Evolutionary conservation across 768 basidiomycete species (phyloP).

Genomic region (Amanita fuliginea): DNA sequence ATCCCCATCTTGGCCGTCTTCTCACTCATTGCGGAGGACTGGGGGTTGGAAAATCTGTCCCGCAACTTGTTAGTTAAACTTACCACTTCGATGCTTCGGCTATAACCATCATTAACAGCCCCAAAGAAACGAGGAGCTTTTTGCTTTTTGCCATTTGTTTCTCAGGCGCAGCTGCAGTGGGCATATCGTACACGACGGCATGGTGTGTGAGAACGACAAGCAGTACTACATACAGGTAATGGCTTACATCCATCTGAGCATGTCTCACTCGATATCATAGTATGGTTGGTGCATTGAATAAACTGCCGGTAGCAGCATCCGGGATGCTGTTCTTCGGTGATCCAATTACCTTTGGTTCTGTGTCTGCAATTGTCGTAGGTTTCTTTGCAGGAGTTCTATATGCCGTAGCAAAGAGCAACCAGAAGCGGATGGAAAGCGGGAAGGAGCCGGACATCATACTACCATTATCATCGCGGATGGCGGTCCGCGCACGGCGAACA

Average conservation of each 20-base stretch:
- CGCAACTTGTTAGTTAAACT: constrained; percentile 72
- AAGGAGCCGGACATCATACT: constrained; percentile 42
- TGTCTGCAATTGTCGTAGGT: constrained; percentile 78
- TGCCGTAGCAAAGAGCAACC: constrained; percentile 90
- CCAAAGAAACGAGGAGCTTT: constrained; percentile 64
- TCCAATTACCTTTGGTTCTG: constrained; percentile 74
- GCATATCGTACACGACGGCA: constrained; percentile 96
- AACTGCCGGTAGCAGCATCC: constrained; percentile 96
- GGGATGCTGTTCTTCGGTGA: constrained; percentile 98
- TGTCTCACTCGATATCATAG: constrained; percentile 25
- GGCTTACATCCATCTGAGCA: not conserved
- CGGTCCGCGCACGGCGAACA: constrained; percentile 11
- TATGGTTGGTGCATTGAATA: constrained; percentile 97
- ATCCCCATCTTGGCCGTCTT: constrained; percentile 82
- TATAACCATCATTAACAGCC: constrained; percentile 38
- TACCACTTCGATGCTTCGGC: not conserved
- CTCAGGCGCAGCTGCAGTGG: constrained; percentile 95
- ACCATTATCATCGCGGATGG: constrained; percentile 48
- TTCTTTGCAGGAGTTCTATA: constrained; percentile 91
- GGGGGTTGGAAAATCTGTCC: constrained; percentile 66
- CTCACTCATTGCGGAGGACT: constrained; percentile 82
- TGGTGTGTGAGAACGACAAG: constrained; percentile 96
- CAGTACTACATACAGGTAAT: constrained; percentile 95
- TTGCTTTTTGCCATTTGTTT: constrained; percentile 85
- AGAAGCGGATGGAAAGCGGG: constrained; percentile 64